Evolutionary conservation across 768 basidiomycete species (phyloP).

Genomic region (Termitomyces heimii): DNA sequence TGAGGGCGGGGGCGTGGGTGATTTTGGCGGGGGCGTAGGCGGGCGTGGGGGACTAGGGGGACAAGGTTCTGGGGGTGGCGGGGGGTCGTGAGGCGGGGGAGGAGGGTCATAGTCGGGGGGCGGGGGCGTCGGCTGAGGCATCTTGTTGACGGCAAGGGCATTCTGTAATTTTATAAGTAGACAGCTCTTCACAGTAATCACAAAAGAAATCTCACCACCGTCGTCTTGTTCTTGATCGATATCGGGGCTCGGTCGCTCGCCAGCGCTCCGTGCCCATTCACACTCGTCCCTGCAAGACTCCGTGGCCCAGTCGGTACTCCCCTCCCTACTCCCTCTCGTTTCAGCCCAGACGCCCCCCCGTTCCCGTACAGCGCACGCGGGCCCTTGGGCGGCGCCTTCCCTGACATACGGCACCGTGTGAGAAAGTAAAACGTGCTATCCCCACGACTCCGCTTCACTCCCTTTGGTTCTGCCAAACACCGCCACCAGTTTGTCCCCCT

Average conservation of each 20-base stretch:
- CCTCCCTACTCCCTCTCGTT: not conserved
- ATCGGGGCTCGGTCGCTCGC: constrained; percentile 27
- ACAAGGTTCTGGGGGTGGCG: constrained; percentile 19
- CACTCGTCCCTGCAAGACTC: not conserved
- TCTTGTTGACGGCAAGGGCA: not conserved
- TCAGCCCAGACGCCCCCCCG: not conserved
- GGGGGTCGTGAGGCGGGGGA: constrained; percentile 17
- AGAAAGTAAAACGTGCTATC: not conserved
- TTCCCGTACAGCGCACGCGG: constrained; percentile 58
- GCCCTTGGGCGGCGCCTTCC: constrained; percentile 71
- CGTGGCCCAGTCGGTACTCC: constrained; percentile 10
- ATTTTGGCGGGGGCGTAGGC: constrained; percentile 22
- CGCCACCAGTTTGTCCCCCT: not conserved
- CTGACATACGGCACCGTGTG: constrained; percentile 46
- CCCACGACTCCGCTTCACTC: not conserved
- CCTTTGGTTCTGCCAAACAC: not conserved
- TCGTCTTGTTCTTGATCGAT: constrained; percentile 31
- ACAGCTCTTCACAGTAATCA: not conserved
- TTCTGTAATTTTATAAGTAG: not conserved
- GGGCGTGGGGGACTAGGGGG: constrained; percentile 19
- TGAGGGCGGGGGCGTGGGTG: constrained; percentile 21
- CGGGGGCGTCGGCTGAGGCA: constrained; percentile 20
- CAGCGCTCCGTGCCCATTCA: constrained; percentile 9
- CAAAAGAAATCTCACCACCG: not conserved
- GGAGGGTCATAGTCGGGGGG: constrained; percentile 21